Percentiles rank a stretch among this genome's conserved stretches.
Evolutionary conservation across 2,329 filamentous ascomycete genomes (phyloP).

Genomic region (Aspergillus piperis): DNA sequence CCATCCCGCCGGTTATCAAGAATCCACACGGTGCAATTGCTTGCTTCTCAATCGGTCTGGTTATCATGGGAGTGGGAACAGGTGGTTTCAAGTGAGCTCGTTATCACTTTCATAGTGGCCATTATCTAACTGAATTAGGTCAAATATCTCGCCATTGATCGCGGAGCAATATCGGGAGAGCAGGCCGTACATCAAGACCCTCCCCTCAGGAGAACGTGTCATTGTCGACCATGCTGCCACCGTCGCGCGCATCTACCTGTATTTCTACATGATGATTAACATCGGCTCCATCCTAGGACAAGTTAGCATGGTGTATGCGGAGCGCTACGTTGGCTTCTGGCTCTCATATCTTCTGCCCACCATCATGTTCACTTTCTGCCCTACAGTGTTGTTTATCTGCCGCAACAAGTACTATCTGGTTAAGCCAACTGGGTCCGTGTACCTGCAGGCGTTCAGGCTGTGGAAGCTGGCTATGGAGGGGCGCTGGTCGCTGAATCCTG

Average conservation of each 20-base stretch:
- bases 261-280: slow-evolving; percentile 73
- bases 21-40: slow-evolving; percentile 60
- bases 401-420: slow-evolving; percentile 64
- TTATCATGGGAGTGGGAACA: slow-evolving; percentile 73
- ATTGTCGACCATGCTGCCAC: slow-evolving; percentile 71
- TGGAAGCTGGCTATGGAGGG: slow-evolving; percentile 64
- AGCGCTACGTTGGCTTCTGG: slow-evolving; percentile 77
- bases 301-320: slow-evolving; percentile 70
- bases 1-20: slow-evolving; percentile 64
- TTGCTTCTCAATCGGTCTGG: slow-evolving; percentile 63
- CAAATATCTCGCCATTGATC: slow-evolving; percentile 72
- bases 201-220: slow-evolving; percentile 63
- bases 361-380: slow-evolving; percentile 63
- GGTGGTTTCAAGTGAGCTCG: slow-evolving; percentile 68
- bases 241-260: slow-evolving; percentile 67
- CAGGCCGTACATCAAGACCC: slow-evolving; percentile 58
- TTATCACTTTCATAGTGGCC: background rate
- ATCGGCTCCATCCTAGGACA: slow-evolving; percentile 64
- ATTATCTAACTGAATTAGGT: slow-evolving; percentile 27
- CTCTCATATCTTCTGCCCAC: slow-evolving; percentile 70
- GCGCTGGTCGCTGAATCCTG: slow-evolving; percentile 63
- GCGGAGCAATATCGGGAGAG: slow-evolving; percentile 68
- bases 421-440: slow-evolving; percentile 71
- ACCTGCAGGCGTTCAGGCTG: slow-evolving; percentile 66
- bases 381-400: slow-evolving; percentile 60